Evolutionary conservation across 148 eudicot species (phyloP).

Genomic region (Heliamphora exappendiculata): DNA sequence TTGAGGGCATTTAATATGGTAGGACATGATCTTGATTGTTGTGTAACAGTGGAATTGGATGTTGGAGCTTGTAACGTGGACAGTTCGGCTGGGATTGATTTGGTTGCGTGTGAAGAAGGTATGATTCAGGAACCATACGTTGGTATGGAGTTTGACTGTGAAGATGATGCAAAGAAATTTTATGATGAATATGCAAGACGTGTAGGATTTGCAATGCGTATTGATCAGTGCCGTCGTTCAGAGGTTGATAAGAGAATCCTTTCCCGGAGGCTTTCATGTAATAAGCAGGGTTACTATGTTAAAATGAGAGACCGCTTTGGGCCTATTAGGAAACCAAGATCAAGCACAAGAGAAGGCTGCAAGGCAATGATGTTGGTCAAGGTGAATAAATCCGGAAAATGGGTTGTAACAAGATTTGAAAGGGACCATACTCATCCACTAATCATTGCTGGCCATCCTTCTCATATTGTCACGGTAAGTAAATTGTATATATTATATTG

Average conservation of each 20-base stretch:
- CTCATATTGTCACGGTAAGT: conserved; percentile 12
- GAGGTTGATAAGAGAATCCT: conserved; percentile 16
- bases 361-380: conserved; percentile 15
- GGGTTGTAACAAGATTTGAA: conserved; percentile 15
- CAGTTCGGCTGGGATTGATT: background rate
- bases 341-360: conserved; percentile 14
- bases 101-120: conserved; percentile 6
- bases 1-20: background rate
- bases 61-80: conserved; percentile 9
- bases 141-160: conserved; percentile 12
- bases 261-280: conserved; percentile 17
- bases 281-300: conserved; percentile 17
- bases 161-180: conserved; percentile 15
- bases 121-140: conserved; percentile 5
- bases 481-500: background rate
- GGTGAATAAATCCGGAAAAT: conserved; percentile 12
- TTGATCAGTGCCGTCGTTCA: conserved; percentile 13
- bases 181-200: conserved; percentile 13
- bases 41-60: conserved; percentile 14
- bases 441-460: background rate
- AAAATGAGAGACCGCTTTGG: conserved; percentile 11
- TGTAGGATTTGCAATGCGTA: conserved; percentile 13
- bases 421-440: conserved; percentile 13
- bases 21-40: background rate
- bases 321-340: conserved; percentile 11